Base-by-base conservation (phyloP, 768 basidiomycete species). In the Psilocybe azurescens region DNA sequence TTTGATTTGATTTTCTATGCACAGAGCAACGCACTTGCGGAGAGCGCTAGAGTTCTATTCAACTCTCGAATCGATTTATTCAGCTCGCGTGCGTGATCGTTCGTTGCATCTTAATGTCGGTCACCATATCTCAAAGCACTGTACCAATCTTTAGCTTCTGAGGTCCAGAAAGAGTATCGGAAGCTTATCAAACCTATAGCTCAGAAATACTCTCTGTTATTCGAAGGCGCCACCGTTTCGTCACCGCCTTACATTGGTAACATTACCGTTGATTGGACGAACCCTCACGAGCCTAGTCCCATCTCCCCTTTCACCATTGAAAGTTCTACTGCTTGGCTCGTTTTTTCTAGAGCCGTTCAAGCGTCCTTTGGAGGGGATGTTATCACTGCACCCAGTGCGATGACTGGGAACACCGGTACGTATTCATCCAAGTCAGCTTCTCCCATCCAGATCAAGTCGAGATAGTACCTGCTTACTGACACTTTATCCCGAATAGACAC, bases 381-480 rank as follows among this genome's bases (percentile, higher is more conserved):
- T 20, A 60, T 74, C 39, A 67, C 72, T 5, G 65, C 73, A 10
- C 73, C 73, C 6, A 74, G 72, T 53, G 71, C 72, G 18, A 73
- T 73, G 73, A 74, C 73, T 1, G 73, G 73, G 16, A 74, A 74
- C 54, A 74, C 73, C 58, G 72, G 72, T 70, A 32, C 28, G 69
- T 13, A 6, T 24, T 24, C 24, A 24, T 24, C 24, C 24, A 24
- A 24, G 0, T 24, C 24, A 24, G 2, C 24, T 24, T 24, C 24
- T 24, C 2, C 24, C 24, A 24, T 36, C 33, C 11, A 7, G 33
- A 36, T 5, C 11, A 11, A 36, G 33, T 11, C 11, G 11, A 36
- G 33, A 7, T 7, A 6, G 33, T 36, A 36, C 33, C 24, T 24
- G 33, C 11, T 7, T 36, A 36, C 33, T 36, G 33, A 36, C 7